Base-by-base conservation (phyloP, 129 eudicot species). In the Flaveria trinervia region DNA sequence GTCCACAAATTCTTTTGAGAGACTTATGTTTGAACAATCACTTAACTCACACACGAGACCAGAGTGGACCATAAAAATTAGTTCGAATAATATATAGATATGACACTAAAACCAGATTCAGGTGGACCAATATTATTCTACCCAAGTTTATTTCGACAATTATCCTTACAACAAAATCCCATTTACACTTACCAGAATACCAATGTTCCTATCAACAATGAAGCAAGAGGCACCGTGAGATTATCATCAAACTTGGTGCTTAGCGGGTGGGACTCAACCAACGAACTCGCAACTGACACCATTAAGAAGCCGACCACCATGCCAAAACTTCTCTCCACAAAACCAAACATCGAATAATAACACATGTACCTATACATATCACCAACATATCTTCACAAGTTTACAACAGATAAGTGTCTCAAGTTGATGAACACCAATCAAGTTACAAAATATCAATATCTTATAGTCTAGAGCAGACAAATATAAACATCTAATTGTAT, bases 161-260 rank as follows among this genome's bases (percentile, higher is more conserved):
- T 55, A 9, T 17, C 9, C 13, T 18, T 49, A 28, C 70, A 60
- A 72, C 28, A 72, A 16, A 52, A 50, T 6, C 65, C 56, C 17
- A 6, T 30, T 33, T 5, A 60, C 9, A 61, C 1, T 57, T 41
- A 68, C 60, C 26, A 88, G 68, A 92, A 82, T 48, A 90, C 72
- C 16, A 86, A 76, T 70, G 60, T 77, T 64, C 98, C 97, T 64
- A 88, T 78, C 75, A 93, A 76, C 33, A 93, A 14, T 12, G 87
- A 77, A 33, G 88, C 73, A 51, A 93, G 86, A 54, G 98, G 97
- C 66, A 93, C 98, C 1, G 88, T 90, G 49, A 93, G 84, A 72
- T 93, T 93, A 85, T 93, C 98, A 18, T 93, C 98, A 68, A 90
- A 76, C 65, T 82, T 85, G 16, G 89, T 88, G 87, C 98, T 93